Conservation (phyloP, 2,329 filamentous ascomycete species). For the Diaporthe sp. region DNA sequence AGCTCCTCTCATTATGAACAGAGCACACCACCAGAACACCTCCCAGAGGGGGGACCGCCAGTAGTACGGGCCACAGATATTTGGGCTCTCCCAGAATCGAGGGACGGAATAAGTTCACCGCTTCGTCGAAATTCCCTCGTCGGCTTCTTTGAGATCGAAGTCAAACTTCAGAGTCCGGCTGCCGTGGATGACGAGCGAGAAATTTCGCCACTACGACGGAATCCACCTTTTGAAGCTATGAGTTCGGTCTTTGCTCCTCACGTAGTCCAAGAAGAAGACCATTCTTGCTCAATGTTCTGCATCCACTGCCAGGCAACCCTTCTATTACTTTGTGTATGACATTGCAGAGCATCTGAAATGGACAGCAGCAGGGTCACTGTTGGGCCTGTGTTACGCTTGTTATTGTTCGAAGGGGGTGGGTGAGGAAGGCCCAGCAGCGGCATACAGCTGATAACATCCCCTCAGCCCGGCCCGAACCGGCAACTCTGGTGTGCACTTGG, state of each 20-base stretch:
- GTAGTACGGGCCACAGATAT: background rate
- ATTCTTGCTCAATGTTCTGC: constrained; percentile 40
- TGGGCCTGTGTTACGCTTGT: background rate
- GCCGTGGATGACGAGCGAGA: background rate
- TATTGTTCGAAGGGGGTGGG: background rate
- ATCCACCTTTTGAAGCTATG: constrained; percentile 1
- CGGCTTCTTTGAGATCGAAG: background rate
- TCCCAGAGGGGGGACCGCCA: background rate
- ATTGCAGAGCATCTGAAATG: background rate
- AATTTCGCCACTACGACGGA: background rate
- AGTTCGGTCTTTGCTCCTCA: constrained; percentile 54
- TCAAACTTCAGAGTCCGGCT: background rate
- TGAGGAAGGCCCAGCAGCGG: constrained; percentile 10
- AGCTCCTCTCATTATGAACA: no score
- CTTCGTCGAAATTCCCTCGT: background rate
- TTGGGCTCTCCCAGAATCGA: background rate
- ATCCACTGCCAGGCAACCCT: background rate
- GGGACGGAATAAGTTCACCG: background rate
- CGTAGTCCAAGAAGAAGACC: constrained; percentile 64
- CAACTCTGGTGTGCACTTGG: background rate
- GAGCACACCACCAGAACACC: background rate
- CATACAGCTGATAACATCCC: background rate
- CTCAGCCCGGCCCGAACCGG: constrained; percentile 15
- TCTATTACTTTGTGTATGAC: background rate
- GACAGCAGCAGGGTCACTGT: background rate